Percentiles rank a stretch among this genome's conserved stretches.
These are phyloP conservation scores for Casuarina glauca DNA, from an alignment of 306 rosid species.

Conservation along the genomic window DNA sequence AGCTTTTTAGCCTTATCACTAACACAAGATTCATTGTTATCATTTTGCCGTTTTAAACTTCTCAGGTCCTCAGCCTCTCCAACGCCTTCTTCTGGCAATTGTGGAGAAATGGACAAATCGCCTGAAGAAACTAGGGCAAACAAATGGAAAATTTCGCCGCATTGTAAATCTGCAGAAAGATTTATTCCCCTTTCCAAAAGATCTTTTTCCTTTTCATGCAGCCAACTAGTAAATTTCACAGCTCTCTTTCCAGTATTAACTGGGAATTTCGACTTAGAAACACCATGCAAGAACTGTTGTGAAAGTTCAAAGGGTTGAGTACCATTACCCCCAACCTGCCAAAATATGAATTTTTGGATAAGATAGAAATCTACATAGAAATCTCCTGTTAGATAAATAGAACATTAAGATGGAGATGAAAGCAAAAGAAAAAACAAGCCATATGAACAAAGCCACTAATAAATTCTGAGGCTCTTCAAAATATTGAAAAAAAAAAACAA, in stretches of 20 bases:
- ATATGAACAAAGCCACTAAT: neutral
- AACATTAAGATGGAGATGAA: neutral
- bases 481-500: neutral
- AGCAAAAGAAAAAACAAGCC: too few species aligned
- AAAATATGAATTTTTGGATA: slow-evolving; percentile 29
- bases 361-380: slow-evolving; percentile 10
- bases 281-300: slow-evolving; percentile 65
- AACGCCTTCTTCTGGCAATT: slow-evolving; percentile 79
- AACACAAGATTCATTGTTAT: slow-evolving; percentile 47
- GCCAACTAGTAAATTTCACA: slow-evolving; percentile 61
- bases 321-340: slow-evolving; percentile 74
- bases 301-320: slow-evolving; percentile 75
- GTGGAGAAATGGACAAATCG: slow-evolving; percentile 67
- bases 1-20: slow-evolving; percentile 55
- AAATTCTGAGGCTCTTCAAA: neutral
- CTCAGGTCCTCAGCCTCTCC: slow-evolving; percentile 90
- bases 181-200: slow-evolving; percentile 54
- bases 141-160: slow-evolving; percentile 81
- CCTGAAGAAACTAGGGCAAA: slow-evolving; percentile 77
- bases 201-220: slow-evolving; percentile 59
- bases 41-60: slow-evolving; percentile 68
- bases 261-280: slow-evolving; percentile 85
- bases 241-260: slow-evolving; percentile 68
- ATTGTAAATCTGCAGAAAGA: slow-evolving; percentile 73
- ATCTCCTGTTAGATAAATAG: neutral